Evolutionary conservation across 1,284 basidiomycete species (phyloP).

Genomic region (Ustilago sp.): DNA sequence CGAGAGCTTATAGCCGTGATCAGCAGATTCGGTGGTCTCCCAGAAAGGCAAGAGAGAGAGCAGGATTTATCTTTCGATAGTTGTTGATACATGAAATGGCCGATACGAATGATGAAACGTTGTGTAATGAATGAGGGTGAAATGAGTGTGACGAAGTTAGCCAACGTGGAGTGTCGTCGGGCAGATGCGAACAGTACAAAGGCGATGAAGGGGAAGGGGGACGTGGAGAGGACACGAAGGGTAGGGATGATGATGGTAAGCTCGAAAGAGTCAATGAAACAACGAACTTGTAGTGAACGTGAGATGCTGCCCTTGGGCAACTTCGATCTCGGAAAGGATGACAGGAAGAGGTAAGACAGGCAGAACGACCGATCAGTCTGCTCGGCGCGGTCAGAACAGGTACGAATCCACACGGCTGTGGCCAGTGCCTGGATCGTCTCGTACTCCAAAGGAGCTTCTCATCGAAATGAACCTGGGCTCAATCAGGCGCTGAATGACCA

Average conservation of each 20-base stretch:
- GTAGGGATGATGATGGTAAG: conserved; percentile 10
- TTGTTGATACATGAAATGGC: neutral
- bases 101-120: neutral
- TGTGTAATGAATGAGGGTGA: neutral
- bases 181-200: neutral
- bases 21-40: too few species aligned
- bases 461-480: too few species aligned
- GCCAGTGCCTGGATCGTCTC: neutral
- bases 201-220: neutral
- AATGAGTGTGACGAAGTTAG: neutral
- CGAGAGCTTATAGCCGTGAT: too few species aligned
- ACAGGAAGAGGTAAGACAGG: neutral
- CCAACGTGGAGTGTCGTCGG: neutral
- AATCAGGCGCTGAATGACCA: neutral
- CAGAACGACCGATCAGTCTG: neutral
- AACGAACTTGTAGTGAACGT: neutral
- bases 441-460: too few species aligned
- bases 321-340: neutral
- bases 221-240: neutral
- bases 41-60: too few species aligned
- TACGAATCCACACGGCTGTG: neutral
- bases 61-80: too few species aligned
- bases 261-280: neutral
- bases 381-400: conserved; percentile 2
- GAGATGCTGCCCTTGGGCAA: neutral